Evolutionary conservation across 345 rosid species (phyloP).

Genomic region (Eucalyptus brandiana): DNA sequence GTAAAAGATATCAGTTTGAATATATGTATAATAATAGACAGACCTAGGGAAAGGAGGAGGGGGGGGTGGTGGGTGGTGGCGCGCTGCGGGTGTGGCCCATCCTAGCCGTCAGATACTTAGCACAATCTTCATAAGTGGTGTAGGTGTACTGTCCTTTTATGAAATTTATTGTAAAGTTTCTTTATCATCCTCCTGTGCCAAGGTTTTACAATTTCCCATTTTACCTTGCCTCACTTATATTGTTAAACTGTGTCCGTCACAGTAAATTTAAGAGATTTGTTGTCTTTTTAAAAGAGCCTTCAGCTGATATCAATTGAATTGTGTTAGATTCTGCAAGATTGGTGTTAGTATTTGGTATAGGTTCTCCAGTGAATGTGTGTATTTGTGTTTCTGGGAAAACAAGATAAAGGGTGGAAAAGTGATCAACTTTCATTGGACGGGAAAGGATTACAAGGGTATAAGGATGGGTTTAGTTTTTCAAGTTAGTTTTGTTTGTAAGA

Average conservation of each 20-base stretch:
- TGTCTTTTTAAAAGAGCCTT: neutral
- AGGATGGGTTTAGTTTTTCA: neutral
- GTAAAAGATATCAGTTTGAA: neutral
- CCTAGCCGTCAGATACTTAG: neutral
- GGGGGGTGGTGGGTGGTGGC: too few relatives aligned
- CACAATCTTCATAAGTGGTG: neutral
- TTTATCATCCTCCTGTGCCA: neutral
- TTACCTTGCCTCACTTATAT: neutral
- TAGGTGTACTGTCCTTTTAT: neutral
- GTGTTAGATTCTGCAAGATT: neutral
- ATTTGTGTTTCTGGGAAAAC: neutral
- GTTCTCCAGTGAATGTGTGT: neutral
- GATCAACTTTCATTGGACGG: neutral
- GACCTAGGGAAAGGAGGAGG: neutral
- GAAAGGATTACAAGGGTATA: neutral
- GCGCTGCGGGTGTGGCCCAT: neutral
- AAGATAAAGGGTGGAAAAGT: neutral
- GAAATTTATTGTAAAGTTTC: neutral
- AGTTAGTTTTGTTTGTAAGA: neutral
- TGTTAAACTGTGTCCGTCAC: neutral
- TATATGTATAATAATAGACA: neutral
- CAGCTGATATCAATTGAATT: neutral
- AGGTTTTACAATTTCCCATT: neutral
- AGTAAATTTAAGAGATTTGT: neutral
- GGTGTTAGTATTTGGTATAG: neutral